Base-by-base conservation (phyloP, 2,329 filamentous ascomycete genomes). In the Penicillium fuscoglaucum region DNA sequence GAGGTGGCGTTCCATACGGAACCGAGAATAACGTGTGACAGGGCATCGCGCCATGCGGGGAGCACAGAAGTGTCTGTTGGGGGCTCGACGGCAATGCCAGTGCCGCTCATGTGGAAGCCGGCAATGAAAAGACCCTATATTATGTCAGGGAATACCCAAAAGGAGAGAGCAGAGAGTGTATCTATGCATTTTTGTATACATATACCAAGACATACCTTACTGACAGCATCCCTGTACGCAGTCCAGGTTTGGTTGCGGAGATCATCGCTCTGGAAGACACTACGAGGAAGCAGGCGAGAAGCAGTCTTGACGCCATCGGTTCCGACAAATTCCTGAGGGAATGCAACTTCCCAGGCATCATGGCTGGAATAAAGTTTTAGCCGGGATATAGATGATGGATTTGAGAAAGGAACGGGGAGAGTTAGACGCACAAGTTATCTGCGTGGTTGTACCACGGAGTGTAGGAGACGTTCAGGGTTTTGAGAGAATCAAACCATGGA, bases 31-130 rank as follows among this genome's bases (percentile, higher is more conserved):
- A 76, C 66, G 46, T 81, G 78, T 2, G 76, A 68, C 6, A 78
- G 73, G 10, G 74, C 72, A 61, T 78, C 78, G 49, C 78, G 73
- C 61, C 74, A 79, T 35, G 77, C 74, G 0, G 76, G 76, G 6
- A 79, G 55, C 13, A 66, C 57, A 2, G 62, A 31, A 43, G 24
- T 62, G 52, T 65, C 49, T 12, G 35, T 59, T n/a, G 61, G 65
- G 12, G 63, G 61, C 4, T 50, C 9, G 19, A 63, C 59, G 8
- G 62, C 60, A 6, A 47, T 66, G 10, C 66, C 66, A 8, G 57
- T 67, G 13, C 66, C 65, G 0, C 57, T 62, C 15, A 68, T 52
- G 45, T 68, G 66, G 55, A 67, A 67, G 17, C 65, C 66, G 4
- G 62, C 62, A 15, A 67, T 39, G 45, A 65, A 68, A 13, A 66